These are phyloP conservation scores for Alternaria rosae DNA, from an alignment of 2,329 filamentous ascomycete species.

Conservation along the genomic window DNA sequence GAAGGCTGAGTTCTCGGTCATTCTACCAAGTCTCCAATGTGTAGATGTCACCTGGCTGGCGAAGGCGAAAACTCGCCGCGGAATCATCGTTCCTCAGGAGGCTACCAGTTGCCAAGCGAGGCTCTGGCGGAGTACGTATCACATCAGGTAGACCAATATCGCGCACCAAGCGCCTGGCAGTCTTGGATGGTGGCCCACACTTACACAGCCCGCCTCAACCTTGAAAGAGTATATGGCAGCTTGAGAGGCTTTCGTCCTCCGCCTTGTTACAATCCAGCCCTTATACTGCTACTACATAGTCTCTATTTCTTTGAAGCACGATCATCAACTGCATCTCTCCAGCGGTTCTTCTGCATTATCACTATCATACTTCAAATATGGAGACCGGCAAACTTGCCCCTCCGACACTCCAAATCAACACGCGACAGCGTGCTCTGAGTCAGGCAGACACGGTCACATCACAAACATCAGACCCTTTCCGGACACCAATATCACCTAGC, in stretches of 20 bases:
- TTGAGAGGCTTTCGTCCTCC: conserved; percentile 4
- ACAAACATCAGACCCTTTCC: conserved; percentile 34
- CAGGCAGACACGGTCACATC: conserved; percentile 37
- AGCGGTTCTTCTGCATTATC: background rate
- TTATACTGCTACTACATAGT: background rate
- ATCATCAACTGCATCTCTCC: background rate
- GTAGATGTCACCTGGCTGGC: background rate
- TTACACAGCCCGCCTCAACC: conserved; percentile 23
- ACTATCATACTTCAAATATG: conserved; percentile 17
- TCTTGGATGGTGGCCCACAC: conserved; percentile 14
- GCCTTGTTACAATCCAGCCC: background rate
- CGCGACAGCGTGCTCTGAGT: conserved; percentile 32
- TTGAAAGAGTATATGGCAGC: conserved; percentile 19
- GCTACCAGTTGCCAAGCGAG: conserved; percentile 12
- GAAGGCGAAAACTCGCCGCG: conserved; percentile 6
- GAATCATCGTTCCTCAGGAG: background rate
- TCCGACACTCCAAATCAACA: conserved; percentile 36
- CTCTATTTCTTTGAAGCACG: background rate
- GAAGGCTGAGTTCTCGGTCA: conserved; percentile 2
- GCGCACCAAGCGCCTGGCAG: conserved; percentile 22
- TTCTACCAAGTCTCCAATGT: conserved; percentile 1
- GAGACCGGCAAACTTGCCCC: conserved; percentile 36
- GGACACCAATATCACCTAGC: conserved; percentile 34
- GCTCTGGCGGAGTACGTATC: conserved; percentile 15
- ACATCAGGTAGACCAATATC: conserved; percentile 14